phyloP scores from a whole-genome alignment of 108 stramenopile species.

The Cylindrotheca closterium region DNA sequence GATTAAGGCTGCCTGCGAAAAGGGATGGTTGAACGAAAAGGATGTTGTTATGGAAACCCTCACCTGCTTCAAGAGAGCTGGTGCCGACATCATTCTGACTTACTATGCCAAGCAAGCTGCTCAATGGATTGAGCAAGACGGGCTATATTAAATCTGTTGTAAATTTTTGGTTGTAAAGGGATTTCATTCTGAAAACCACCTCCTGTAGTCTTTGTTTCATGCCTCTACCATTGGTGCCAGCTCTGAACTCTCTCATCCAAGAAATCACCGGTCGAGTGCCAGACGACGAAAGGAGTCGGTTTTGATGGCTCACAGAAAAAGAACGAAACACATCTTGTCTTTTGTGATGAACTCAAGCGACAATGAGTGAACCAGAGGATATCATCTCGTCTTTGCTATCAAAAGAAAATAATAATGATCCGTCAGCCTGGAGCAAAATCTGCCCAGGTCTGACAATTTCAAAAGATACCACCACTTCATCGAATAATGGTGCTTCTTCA shows the following conservation, averaged over 20 bases:
- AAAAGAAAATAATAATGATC: slow-evolving; percentile 2
- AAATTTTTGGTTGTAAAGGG: not conserved
- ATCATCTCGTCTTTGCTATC: not conserved
- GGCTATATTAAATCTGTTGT: slow-evolving; percentile 76
- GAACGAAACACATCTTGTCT: too few species aligned
- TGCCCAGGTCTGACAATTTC: slow-evolving; percentile 16
- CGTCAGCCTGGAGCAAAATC: slow-evolving; percentile 7
- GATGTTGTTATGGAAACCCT: slow-evolving; percentile 93
- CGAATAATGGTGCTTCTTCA: not conserved
- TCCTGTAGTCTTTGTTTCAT: too few species aligned
- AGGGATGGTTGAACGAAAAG: slow-evolving; percentile 96
- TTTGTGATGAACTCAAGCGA: too few species aligned
- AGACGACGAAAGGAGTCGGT: not conserved
- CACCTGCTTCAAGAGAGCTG: slow-evolving; percentile 98
- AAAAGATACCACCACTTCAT: too few species aligned
- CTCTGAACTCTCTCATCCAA: too few species aligned
- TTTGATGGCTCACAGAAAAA: too few species aligned
- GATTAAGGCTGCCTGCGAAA: slow-evolving; percentile 97
- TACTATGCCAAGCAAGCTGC: slow-evolving; percentile 99
- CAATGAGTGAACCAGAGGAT: too few species aligned
- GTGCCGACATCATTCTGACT: slow-evolving; percentile 96
- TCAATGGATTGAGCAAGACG: slow-evolving; percentile 89
- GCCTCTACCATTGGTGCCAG: too few species aligned
- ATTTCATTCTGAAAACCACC: not conserved
- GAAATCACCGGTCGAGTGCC: too few species aligned